Evolutionary conservation across 257 asterid genomes (phyloP).

Genomic region (Echium plantagineum): DNA sequence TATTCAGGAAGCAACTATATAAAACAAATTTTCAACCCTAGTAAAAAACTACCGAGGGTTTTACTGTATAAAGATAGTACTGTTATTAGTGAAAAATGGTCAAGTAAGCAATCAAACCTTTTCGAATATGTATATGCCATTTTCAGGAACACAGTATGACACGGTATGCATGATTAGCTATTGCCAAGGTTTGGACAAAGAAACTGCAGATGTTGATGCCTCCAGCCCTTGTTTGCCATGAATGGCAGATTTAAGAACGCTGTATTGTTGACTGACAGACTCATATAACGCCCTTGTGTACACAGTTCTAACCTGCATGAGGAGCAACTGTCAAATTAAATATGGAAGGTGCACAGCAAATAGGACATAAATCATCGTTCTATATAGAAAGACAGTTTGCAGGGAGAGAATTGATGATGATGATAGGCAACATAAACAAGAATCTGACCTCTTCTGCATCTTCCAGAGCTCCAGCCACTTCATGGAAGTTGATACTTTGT

Average conservation of each 20-base stretch:
- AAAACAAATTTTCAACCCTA: neutral
- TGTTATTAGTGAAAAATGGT: neutral
- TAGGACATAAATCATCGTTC: neutral
- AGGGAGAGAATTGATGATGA: neutral
- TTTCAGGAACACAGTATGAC: neutral
- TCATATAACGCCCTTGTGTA: conserved; percentile 41
- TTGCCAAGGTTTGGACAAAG: conserved; percentile 75
- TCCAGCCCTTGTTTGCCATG: conserved; percentile 60
- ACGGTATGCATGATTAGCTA: conserved; percentile 18
- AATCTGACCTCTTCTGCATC: conserved; percentile 61
- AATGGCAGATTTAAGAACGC: conserved; percentile 60
- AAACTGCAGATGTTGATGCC: conserved; percentile 53
- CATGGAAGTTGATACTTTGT: conserved; percentile 37
- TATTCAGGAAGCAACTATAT: too few species aligned
- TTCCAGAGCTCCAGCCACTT: conserved; percentile 36
- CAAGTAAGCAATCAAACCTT: neutral
- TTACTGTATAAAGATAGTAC: neutral
- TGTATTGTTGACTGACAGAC: conserved; percentile 57
- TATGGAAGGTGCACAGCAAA: neutral
- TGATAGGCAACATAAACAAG: neutral
- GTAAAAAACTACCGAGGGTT: neutral
- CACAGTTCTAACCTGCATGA: conserved; percentile 54
- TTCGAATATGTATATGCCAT: neutral
- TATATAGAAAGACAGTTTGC: neutral
- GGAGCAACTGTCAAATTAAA: neutral